phyloP scores from a whole-genome alignment of 2,329 filamentous ascomycete genomes.

The Exophiala sp. region DNA sequence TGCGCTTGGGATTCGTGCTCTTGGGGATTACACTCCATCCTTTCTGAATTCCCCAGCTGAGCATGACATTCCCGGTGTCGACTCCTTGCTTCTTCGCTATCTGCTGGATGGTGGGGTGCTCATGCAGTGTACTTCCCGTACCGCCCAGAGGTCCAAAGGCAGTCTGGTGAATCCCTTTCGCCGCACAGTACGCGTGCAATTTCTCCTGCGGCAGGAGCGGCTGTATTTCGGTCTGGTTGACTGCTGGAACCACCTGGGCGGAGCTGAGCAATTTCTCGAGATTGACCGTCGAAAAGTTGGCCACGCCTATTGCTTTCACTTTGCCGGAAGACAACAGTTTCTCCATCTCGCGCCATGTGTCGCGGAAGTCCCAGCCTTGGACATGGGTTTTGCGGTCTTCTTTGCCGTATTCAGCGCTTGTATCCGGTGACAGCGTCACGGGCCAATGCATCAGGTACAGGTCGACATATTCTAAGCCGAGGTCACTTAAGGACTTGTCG shows the following conservation, averaged over 20 bases:
- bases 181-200: constrained; percentile 50
- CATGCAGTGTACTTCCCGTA: constrained; percentile 44
- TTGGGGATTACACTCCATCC: constrained; percentile 42
- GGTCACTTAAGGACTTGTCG: no score
- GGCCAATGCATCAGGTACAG: no score
- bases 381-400: no score
- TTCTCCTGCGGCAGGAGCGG: constrained; percentile 62
- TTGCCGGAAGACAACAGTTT: constrained; percentile 53
- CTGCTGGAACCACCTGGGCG: constrained; percentile 60
- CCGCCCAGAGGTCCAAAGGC: constrained; percentile 36
- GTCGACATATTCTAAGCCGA: no score
- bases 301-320: constrained; percentile 56
- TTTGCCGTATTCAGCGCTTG: no score
- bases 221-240: constrained; percentile 81
- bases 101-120: constrained; percentile 35
- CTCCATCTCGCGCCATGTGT: constrained; percentile 63
- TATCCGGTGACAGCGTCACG: no score
- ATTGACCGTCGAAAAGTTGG: constrained; percentile 55
- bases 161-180: constrained; percentile 29
- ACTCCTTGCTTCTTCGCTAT: constrained; percentile 39
- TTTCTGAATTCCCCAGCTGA: constrained; percentile 42
- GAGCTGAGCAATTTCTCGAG: constrained; percentile 55
- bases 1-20: constrained; percentile 40
- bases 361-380: constrained; percentile 39
- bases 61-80: constrained; percentile 35